Percentiles rank a stretch among this genome's conserved stretches.
phyloP scores from a whole-genome alignment of 805 yeast species.

The Candida suzukii region DNA sequence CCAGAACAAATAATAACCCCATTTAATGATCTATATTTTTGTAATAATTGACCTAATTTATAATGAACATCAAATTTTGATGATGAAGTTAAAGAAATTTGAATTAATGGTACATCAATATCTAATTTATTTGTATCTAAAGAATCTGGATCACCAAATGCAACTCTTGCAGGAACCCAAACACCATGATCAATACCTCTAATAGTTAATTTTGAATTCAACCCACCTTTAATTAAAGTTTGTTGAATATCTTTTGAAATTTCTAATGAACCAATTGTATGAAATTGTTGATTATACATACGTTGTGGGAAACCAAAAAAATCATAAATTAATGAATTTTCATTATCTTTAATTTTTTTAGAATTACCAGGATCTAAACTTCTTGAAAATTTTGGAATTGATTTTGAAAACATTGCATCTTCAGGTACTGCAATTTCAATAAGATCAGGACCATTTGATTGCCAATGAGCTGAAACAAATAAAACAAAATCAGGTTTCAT shows the following conservation, averaged over 20 bases:
- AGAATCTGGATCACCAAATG: constrained; percentile 39
- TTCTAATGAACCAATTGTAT: constrained; percentile 34
- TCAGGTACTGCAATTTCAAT: constrained; percentile 45
- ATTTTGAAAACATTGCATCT: neutral
- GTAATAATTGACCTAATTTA: constrained; percentile 50
- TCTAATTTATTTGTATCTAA: constrained; percentile 32
- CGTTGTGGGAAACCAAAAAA: constrained; percentile 65
- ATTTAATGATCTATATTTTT: constrained; percentile 43
- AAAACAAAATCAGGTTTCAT: constrained; percentile 61
- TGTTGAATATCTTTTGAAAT: constrained; percentile 39
- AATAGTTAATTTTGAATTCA: constrained; percentile 35
- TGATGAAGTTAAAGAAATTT: constrained; percentile 39
- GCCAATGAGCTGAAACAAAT: constrained; percentile 78
- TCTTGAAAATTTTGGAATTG: neutral
- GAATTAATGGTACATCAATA: constrained; percentile 40
- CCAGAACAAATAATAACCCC: constrained; percentile 62
- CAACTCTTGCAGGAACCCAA: constrained; percentile 76
- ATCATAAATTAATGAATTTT: constrained; percentile 62
- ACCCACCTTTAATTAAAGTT: constrained; percentile 34
- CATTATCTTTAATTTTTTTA: constrained; percentile 20
- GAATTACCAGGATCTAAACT: constrained; percentile 7
- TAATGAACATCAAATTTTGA: constrained; percentile 36
- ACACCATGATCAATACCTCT: constrained; percentile 80
- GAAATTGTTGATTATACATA: constrained; percentile 60
- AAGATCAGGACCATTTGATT: constrained; percentile 32